These are phyloP conservation scores for Cyberlindnera xishuangbannaensis DNA, from an alignment of 805 yeast species.

Conservation along the genomic window DNA sequence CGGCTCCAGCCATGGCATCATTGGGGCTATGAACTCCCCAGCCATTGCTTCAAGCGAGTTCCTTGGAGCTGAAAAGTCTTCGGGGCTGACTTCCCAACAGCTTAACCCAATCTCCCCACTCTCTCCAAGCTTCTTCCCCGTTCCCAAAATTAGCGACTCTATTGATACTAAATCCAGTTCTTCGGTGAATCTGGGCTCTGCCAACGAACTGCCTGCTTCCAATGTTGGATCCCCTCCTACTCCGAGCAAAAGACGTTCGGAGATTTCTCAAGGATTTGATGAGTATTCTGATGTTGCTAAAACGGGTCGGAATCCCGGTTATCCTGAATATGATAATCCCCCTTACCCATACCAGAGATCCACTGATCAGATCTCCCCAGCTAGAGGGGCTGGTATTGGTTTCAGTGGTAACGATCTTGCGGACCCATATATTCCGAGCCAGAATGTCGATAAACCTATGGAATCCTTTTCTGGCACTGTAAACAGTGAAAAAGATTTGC, in stretches of 20 bases:
- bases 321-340: not conserved
- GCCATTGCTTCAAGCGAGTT: slow-evolving; percentile 33
- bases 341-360: slow-evolving; percentile 1
- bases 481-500: no score
- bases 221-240: slow-evolving; percentile 16
- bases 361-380: not conserved
- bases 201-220: slow-evolving; percentile 8
- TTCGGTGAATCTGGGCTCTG: slow-evolving; percentile 13
- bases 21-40: slow-evolving; percentile 53
- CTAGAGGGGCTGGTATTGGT: slow-evolving; percentile 13
- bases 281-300: slow-evolving; percentile 26
- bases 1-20: slow-evolving; percentile 60
- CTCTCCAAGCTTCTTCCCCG: slow-evolving; percentile 34
- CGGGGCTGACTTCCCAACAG: slow-evolving; percentile 6
- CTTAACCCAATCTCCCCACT: slow-evolving; percentile 28
- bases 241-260: slow-evolving; percentile 22
- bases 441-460: no score
- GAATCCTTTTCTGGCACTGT: not conserved
- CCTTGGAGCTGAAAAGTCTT: slow-evolving; percentile 16
- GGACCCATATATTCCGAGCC: slow-evolving; percentile 12
- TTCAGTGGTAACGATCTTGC: slow-evolving; percentile 9
- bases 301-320: slow-evolving; percentile 4
- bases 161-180: slow-evolving; percentile 19
- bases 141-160: slow-evolving; percentile 26
- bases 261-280: slow-evolving; percentile 28